Evolutionary conservation across 371 early-diverging fungal genomes (phyloP).

Genomic region (Basidiobolus meristosporus): DNA sequence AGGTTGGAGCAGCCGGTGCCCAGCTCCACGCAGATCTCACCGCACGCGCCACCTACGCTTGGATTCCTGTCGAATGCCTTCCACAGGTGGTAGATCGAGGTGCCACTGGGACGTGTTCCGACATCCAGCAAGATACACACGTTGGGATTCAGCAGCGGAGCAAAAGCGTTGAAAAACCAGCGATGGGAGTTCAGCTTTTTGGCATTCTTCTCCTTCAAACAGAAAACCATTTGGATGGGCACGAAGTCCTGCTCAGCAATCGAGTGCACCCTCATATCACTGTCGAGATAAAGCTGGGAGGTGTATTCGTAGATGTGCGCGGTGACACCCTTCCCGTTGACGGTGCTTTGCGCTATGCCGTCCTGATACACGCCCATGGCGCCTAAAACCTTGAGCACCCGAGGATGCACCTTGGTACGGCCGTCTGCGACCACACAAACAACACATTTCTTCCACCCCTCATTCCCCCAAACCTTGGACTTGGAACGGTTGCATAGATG

Average conservation of each 20-base stretch:
- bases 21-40: conserved; percentile 38
- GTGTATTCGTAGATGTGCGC: conserved; percentile 76
- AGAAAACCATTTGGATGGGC: conserved; percentile 64
- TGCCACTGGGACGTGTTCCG: conserved; percentile 37
- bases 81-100: conserved; percentile 46
- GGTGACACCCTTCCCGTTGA: conserved; percentile 28
- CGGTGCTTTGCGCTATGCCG: conserved; percentile 38
- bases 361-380: conserved; percentile 55
- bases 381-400: conserved; percentile 26
- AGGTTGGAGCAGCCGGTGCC: conserved; percentile 26
- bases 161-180: conserved; percentile 78
- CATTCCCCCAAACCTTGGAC: conserved; percentile 39
- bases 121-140: conserved; percentile 61
- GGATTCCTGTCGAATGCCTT: conserved; percentile 36
- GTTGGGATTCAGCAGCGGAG: conserved; percentile 37
- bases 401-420: conserved; percentile 34
- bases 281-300: conserved; percentile 36
- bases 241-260: conserved; percentile 23
- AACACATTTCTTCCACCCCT: conserved; percentile 68
- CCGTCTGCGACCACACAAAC: conserved; percentile 75
- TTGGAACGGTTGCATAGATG: conserved; percentile 42
- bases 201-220: conserved; percentile 70
- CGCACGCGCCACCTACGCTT: conserved; percentile 60
- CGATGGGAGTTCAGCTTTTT: conserved; percentile 80
- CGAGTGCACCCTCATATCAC: conserved; percentile 17